Evolutionary conservation across 1,284 basidiomycete species (phyloP), one percentile per base, ranked within the genome.

Genomic region (Boletellus deceptivus): DNA sequence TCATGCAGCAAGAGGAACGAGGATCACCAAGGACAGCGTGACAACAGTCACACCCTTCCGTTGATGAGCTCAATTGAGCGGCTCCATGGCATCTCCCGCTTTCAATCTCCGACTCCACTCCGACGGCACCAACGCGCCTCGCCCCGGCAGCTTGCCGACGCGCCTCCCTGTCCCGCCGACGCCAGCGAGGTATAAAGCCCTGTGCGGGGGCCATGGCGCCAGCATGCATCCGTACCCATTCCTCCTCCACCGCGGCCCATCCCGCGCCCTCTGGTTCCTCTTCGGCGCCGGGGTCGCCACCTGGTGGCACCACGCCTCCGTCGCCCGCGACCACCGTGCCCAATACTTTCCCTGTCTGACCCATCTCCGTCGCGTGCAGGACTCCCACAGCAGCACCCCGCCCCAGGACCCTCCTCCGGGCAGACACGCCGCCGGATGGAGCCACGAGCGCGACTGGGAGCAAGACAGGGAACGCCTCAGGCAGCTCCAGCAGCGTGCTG

Each of bases 181-280:
- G 29, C 3, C 31, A 2, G 6, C 14, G 20, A 6, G 17, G n/a
- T 29, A 13, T 42, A 42, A 43, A 43, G 41, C 33, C 20, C 14
- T 4, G 8, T 14, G 13, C 43, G 3, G 13, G 11, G 16, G 10
- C 43, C 31, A 35, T 34, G 31, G 14, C 6, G 1, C 7, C 43
- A 22, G 18, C 33, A 77, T 76, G 72, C 58, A 74, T 49, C 71
- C 70, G 2, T 66, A 72, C 52, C 18, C 57, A 59, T 40, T 64
- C 37, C 62, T 69, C 53, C 59, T 70, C 61, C 69, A 67, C 54
- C 68, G 68, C 46, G 70, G 76, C 20, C 78, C 78, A 33, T 78
- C 77, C 27, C 82, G 86, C 55, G 41, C 84, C 52, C 41, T 88
- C 62, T 88, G 86, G 86, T 86, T 87, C 71, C 14, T 75, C 55